These are phyloP conservation scores for Phoma herbarum DNA, from an alignment of 2,329 filamentous ascomycete genomes.

Conservation along the genomic window DNA sequence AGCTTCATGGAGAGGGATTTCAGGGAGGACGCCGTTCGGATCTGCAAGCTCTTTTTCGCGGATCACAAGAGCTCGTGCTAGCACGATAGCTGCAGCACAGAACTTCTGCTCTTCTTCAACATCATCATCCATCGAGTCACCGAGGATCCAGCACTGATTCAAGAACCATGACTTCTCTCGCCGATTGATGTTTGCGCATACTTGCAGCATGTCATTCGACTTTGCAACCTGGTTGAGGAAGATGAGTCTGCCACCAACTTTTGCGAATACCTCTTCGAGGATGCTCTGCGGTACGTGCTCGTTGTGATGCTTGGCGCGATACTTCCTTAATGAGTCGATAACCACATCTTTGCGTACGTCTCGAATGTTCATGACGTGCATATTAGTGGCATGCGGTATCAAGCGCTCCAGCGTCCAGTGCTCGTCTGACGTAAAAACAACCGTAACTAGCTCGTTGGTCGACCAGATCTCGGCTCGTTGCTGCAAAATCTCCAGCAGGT, in stretches of 20 bases:
- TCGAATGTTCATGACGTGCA: constrained; percentile 86
- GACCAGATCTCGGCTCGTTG: constrained; percentile 97
- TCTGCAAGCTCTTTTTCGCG: constrained; percentile 69
- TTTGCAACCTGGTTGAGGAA: constrained; percentile 90
- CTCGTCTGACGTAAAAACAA: constrained; percentile 94
- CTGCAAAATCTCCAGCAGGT: constrained; percentile 90
- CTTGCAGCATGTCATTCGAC: constrained; percentile 78
- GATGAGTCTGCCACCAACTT: constrained; percentile 87
- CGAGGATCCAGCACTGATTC: constrained; percentile 80
- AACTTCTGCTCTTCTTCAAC: constrained; percentile 98
- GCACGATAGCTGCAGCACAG: constrained; percentile 90
- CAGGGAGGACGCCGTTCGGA: constrained; percentile 75
- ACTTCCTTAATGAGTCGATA: constrained; percentile 76
- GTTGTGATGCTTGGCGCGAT: constrained; percentile 76
- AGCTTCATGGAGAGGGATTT: constrained; percentile 61
- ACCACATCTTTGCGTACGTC: constrained; percentile 83
- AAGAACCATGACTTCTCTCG: constrained; percentile 80
- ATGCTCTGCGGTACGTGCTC: constrained; percentile 65
- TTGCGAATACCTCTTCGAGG: constrained; percentile 81
- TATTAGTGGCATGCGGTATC: constrained; percentile 88
- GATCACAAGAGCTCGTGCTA: constrained; percentile 88
- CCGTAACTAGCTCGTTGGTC: constrained; percentile 84
- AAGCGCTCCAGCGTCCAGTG: constrained; percentile 97
- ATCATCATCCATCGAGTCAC: constrained; percentile 86
- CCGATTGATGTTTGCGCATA: constrained; percentile 75